Evolutionary conservation across 306 rosid genomes (phyloP).

Genomic region (Trifolium subterraneum): DNA sequence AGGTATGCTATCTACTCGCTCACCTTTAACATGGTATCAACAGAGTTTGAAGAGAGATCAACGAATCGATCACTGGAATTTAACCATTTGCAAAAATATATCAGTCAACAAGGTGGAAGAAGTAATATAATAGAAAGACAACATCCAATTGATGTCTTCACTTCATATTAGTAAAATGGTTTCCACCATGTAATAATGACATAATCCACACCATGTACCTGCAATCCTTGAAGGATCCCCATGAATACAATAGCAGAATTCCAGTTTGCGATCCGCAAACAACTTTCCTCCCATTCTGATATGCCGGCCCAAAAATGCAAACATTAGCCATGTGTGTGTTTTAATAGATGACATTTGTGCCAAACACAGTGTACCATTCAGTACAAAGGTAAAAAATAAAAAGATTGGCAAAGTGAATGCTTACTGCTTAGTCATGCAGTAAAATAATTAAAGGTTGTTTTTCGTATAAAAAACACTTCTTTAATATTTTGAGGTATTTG

Average conservation of each 20-base stretch:
- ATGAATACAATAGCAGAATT: constrained; percentile 73
- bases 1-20: constrained; percentile 28
- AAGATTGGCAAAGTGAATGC: constrained; percentile 2
- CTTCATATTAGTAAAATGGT: constrained; percentile 17
- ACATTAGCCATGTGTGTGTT: constrained; percentile 23
- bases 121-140: constrained; percentile 8
- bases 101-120: constrained; percentile 31
- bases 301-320: constrained; percentile 17
- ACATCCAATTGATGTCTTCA: background rate
- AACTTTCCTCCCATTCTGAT: constrained; percentile 86
- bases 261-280: constrained; percentile 89
- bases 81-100: constrained; percentile 42
- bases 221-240: constrained; percentile 94
- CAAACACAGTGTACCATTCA: background rate
- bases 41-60: constrained; percentile 76
- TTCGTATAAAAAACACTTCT: background rate
- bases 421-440: background rate
- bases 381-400: constrained; percentile 4
- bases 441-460: background rate
- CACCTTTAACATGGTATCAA: constrained; percentile 88
- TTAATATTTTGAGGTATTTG: constrained; percentile 9
- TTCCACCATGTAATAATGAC: constrained; percentile 15
- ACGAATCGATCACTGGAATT: constrained; percentile 78
- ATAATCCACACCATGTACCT: constrained; percentile 56
- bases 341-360: constrained; percentile 8